Base-by-base conservation (phyloP, 495 filamentous ascomycete species). In the Pyrenopolyporus hunteri region DNA sequence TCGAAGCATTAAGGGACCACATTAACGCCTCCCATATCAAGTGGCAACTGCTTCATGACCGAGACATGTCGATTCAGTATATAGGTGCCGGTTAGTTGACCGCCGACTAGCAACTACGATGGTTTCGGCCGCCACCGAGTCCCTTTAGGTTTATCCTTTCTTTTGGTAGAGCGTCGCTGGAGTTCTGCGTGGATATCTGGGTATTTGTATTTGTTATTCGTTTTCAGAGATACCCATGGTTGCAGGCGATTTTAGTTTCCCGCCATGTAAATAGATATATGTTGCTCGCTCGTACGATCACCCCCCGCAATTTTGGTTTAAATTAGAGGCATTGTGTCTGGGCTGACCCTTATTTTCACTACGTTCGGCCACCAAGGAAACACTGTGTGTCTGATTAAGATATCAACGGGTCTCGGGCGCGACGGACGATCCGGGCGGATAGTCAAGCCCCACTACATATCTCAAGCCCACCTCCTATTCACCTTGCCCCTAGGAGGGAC, bases 41-140 rank as follows among this genome's bases (percentile, higher is more conserved):
- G 58, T 76, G 74, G 74, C 71, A 76, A 63, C 54, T 76, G 47
- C 66, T 75, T 28, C 73, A 76, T 25, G 74, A 76, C 37, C 67
- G 63, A 52, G 74, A 76, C 32, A 66, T 76, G 71, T 23, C 63
- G n/a, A 57, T 61, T 19, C 48, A 31, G 33, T 50, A 39, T 8
- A 7, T 37, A 20, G 35, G 8, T 31, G 46, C 37, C 10, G 10
- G 39, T 22, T n/a, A 35, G 6, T 45, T 35, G 25, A n/a, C 13
- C 2, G n/a, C 11, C 2, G 37, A 20, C 9, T 16, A 22, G 29
- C 32, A 33, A 26, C 14, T 14, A 29, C 14, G 14, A 3, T 22
- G 9, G 13, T 47, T 9, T 4, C 22, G n/a, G n/a, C 19, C 37
- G 11, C 6, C 9, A 3, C 8, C 1, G n/a, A 6, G 3, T 40